Evolutionary conservation across 208 protist genomes (phyloP), one percentile per base, ranked within the genome.

Genomic region (Crithidia bombi): DNA sequence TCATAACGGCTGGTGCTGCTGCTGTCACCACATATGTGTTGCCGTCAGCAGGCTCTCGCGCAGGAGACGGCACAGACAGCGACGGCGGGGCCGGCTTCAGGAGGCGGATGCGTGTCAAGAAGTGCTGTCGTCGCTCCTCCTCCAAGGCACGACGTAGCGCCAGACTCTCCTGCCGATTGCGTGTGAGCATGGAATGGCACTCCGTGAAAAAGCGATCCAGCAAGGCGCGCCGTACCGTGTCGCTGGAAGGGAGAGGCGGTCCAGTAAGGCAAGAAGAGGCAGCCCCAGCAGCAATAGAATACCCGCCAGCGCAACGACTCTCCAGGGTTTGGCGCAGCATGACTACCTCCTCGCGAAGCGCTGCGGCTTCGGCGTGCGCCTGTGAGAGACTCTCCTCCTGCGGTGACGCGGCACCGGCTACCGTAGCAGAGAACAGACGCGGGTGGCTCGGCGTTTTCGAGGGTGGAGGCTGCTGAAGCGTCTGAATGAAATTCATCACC

Each of bases 41-140:
- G 25, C 6, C 41, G 44, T 12, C 30, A 17, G 4, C 44, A 17
- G 0, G 15, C 57, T 51, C n/a, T 33, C 36, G 28, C 11, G 36
- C 12, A 7, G n/a, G 17, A 3, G 41, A n/a, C 65, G 23, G 14
- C 21, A 21, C 25, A 23, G 49, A 14, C 46, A 51, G 33, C 25
- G 62, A 28, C 19, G 65, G n/a, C 4, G 74, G 64, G 30, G 65
- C 70, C 6, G 74, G 49, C 47, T 85, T 79, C 25, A 69, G 39
- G 3, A 85, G 78, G 2, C 68, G 72, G 17, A 88, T 65, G 43
- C 79, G 79, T 39, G 62, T 81, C 52, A 77, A 25, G 23, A 79
- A 78, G 61, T 75, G 57, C n/a, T 47, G 64, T 11, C 62, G 51
- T 54, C 70, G 75, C 44, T 85, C 83, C 38, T 79, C 75, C 64